These are phyloP conservation scores for Ophiobolus disseminans DNA, from an alignment of 2,329 filamentous ascomycete genomes.

Conservation along the genomic window DNA sequence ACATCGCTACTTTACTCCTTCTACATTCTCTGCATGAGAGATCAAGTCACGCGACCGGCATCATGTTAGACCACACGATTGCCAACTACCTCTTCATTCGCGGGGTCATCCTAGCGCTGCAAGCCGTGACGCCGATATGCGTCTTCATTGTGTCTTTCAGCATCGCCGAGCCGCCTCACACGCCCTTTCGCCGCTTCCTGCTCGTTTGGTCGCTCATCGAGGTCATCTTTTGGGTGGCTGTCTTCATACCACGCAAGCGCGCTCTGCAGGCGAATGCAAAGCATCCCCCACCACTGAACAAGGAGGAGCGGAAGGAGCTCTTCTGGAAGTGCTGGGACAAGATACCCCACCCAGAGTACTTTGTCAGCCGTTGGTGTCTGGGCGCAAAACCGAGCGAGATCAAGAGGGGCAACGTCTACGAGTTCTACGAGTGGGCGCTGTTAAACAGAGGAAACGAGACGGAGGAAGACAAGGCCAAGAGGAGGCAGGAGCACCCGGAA, in stretches of 20 bases:
- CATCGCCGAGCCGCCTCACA: slow-evolving; percentile 45
- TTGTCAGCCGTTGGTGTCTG: slow-evolving; percentile 71
- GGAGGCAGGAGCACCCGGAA: slow-evolving; percentile 21
- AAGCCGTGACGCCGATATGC: slow-evolving; percentile 59
- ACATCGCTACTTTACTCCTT: not conserved
- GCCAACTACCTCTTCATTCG: slow-evolving; percentile 56
- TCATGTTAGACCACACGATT: slow-evolving; percentile 52
- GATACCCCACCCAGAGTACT: slow-evolving; percentile 63
- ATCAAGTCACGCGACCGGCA: not conserved
- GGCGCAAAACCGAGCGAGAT: slow-evolving; percentile 65
- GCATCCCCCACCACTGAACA: slow-evolving; percentile 57
- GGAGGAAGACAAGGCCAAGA: slow-evolving; percentile 22
- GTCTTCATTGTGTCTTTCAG: slow-evolving; percentile 54
- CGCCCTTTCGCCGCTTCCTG: slow-evolving; percentile 39
- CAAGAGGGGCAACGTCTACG: slow-evolving; percentile 69
- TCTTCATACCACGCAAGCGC: slow-evolving; percentile 61
- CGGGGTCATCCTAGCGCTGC: slow-evolving; percentile 56
- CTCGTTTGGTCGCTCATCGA: slow-evolving; percentile 60
- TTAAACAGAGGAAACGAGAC: slow-evolving; percentile 60
- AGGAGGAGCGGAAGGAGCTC: slow-evolving; percentile 60
- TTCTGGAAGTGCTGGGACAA: slow-evolving; percentile 65
- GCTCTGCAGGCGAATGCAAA: slow-evolving; percentile 60
- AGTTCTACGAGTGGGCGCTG: slow-evolving; percentile 73
- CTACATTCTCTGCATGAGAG: not conserved
- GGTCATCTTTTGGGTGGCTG: slow-evolving; percentile 60